Evolutionary conservation across 192 early-diverging fungal genomes (phyloP).

Genomic region (Gigaspora rosea): DNA sequence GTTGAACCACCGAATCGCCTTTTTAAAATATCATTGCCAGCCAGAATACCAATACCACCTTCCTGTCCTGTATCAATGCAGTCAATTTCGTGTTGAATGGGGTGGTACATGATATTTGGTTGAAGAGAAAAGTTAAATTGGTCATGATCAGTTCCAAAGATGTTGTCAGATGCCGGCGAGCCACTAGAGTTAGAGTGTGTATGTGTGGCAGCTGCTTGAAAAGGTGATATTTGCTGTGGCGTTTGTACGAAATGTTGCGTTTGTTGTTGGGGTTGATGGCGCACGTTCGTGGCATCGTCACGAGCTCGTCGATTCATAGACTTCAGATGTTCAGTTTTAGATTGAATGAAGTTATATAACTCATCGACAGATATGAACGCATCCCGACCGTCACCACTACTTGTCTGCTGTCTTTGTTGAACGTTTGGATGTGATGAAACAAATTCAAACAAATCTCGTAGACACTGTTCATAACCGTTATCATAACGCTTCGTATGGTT

Average conservation of each 20-base stretch:
- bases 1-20: background rate
- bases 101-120: background rate
- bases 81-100: slow-evolving; percentile 28
- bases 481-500: slow-evolving; percentile 12
- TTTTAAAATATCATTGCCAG: slow-evolving; percentile 17
- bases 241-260: background rate
- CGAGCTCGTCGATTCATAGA: background rate
- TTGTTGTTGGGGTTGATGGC: slow-evolving; percentile 18
- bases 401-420: slow-evolving; percentile 21
- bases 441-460: slow-evolving; percentile 26
- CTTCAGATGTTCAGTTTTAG: slow-evolving; percentile 14
- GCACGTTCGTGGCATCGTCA: background rate
- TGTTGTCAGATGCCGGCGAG: background rate
- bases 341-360: background rate
- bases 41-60: slow-evolving; percentile 19
- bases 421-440: slow-evolving; percentile 19
- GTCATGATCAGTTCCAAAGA: background rate
- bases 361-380: slow-evolving; percentile 11
- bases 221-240: background rate
- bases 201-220: background rate
- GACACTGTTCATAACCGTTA: slow-evolving; percentile 32
- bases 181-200: background rate
- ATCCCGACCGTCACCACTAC: background rate
- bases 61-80: slow-evolving; percentile 22
- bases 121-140: slow-evolving; percentile 25